These are phyloP conservation scores for Polymyxa betae DNA, from an alignment of 208 protist genomes.

Conservation along the genomic window DNA sequence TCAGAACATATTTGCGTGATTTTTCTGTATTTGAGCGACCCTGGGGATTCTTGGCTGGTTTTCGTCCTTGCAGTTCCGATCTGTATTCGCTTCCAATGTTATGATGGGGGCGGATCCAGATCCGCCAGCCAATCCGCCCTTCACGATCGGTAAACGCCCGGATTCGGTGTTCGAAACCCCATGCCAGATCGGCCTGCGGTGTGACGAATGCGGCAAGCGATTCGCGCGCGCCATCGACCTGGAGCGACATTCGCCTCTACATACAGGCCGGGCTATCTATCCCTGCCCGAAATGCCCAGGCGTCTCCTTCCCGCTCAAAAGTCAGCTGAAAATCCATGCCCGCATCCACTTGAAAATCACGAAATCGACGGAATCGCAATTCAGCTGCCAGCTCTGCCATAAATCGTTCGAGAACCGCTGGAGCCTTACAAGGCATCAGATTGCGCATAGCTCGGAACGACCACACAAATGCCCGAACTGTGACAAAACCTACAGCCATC, in stretches of 20 bases:
- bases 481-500: slow-evolving; percentile 31
- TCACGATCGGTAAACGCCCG: neutral
- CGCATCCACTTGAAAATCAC: slow-evolving; percentile 11
- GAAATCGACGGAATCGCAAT: neutral
- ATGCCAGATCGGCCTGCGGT: neutral
- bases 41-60: too few species aligned
- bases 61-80: too few species aligned
- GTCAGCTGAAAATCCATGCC: neutral
- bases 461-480: neutral
- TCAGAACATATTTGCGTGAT: too few species aligned
- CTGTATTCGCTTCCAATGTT: too few species aligned
- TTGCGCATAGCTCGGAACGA: neutral
- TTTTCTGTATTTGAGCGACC: too few species aligned
- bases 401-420: slow-evolving; percentile 50
- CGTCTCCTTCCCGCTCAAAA: neutral
- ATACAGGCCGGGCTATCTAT: neutral
- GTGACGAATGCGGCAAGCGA: slow-evolving; percentile 19
- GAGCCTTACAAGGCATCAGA: slow-evolving; percentile 15
- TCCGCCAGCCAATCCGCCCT: neutral
- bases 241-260: neutral
- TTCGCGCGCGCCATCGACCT: slow-evolving; percentile 33
- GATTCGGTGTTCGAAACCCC: neutral
- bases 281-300: slow-evolving; percentile 37
- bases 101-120: neutral
- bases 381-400: slow-evolving; percentile 46